These are phyloP conservation scores for Hymenoscyphus occultus DNA, from an alignment of 2,329 filamentous ascomycete species.

Conservation along the genomic window DNA sequence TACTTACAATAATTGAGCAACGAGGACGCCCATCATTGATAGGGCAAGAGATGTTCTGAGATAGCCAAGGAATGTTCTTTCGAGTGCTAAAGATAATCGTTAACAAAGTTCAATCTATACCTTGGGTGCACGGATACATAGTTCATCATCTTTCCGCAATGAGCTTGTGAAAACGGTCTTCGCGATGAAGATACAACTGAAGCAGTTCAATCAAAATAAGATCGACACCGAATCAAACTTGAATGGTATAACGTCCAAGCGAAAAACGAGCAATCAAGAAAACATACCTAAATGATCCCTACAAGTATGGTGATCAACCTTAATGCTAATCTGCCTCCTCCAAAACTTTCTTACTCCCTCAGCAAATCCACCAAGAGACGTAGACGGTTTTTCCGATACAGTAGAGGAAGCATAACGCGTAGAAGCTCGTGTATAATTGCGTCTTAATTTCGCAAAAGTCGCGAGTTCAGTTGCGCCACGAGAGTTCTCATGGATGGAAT, in stretches of 20 bases:
- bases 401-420: constrained; percentile 15
- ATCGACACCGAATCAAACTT: background rate
- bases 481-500: constrained; percentile 22
- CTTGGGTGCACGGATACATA: too few relatives aligned
- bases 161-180: background rate
- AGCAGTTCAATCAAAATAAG: background rate
- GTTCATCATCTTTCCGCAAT: background rate
- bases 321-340: constrained; percentile 47
- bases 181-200: background rate
- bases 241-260: background rate
- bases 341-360: constrained; percentile 42
- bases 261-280: background rate
- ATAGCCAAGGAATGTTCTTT: constrained; percentile 72
- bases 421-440: constrained; percentile 30
- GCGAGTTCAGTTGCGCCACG: constrained; percentile 29
- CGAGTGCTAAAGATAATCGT: constrained; percentile 53
- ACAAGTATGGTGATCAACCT: constrained; percentile 48
- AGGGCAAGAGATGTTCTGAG: constrained; percentile 68
- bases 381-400: constrained; percentile 21
- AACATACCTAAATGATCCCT: constrained; percentile 55
- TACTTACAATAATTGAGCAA: constrained; percentile 61
- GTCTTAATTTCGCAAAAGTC: constrained; percentile 23
- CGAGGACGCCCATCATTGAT: constrained; percentile 62
- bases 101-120: background rate
- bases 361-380: constrained; percentile 20